Percentiles rank a stretch among this genome's conserved stretches.
Evolutionary conservation across 495 filamentous ascomycete genomes (phyloP).

Genomic region (Elasticomyces elasticus): DNA sequence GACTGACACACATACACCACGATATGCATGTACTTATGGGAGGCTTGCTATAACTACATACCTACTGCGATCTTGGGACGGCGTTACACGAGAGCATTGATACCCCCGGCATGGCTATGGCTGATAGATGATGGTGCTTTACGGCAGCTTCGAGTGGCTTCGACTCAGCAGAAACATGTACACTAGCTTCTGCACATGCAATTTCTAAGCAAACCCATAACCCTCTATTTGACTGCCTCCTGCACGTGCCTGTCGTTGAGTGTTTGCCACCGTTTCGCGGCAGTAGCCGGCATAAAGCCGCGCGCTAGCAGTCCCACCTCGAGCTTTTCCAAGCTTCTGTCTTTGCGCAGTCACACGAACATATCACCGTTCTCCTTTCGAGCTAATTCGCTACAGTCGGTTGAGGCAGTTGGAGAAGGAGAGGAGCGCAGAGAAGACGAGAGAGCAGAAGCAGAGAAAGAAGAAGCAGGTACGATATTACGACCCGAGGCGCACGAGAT

Average conservation of each 20-base stretch:
- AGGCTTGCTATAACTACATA: not conserved
- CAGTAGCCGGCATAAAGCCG: too few species aligned
- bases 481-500: not conserved
- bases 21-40: not conserved
- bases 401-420: not conserved
- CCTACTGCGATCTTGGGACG: not conserved
- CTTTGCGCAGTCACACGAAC: not conserved
- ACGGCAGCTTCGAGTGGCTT: not conserved
- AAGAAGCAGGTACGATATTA: not conserved
- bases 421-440: not conserved
- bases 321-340: not conserved
- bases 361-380: not conserved
- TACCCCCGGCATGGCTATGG: not conserved
- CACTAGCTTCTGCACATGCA: too few species aligned
- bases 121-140: not conserved
- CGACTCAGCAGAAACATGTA: too few species aligned
- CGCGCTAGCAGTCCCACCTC: not conserved
- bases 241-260: too few species aligned
- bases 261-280: too few species aligned
- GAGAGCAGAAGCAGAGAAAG: not conserved
- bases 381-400: not conserved
- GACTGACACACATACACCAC: not conserved
- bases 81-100: not conserved
- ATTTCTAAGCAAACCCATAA: too few species aligned
- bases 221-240: too few species aligned